These are phyloP conservation scores for Elaeis guineensis DNA, from an alignment of 176 grass and related monocot species.

Conservation along the genomic window DNA sequence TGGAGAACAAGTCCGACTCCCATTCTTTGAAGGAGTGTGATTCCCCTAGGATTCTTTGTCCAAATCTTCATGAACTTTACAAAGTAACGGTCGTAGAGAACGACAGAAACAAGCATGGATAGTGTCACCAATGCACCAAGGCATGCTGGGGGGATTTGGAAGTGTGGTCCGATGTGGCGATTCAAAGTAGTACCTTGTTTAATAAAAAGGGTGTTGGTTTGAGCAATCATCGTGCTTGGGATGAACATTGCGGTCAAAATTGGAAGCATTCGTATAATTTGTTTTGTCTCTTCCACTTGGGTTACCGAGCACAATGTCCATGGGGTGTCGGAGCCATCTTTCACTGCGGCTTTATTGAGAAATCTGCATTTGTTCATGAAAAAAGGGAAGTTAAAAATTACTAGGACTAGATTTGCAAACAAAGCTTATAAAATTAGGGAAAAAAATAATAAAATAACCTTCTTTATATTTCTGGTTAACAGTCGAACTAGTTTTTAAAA, in stretches of 20 bases:
- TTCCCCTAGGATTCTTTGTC: conserved; percentile 74
- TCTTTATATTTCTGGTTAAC: no score
- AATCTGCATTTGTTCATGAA: conserved; percentile 26
- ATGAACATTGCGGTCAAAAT: conserved; percentile 50
- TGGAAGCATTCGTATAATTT: conserved; percentile 49
- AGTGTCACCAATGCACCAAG: conserved; percentile 46
- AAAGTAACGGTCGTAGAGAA: conserved; percentile 50
- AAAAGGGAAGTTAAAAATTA: background rate
- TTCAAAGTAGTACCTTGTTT: conserved; percentile 64
- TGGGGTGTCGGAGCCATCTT: background rate
- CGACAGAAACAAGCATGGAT: conserved; percentile 53
- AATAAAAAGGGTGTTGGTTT: conserved; percentile 63
- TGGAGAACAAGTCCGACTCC: conserved; percentile 55
- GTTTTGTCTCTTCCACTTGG: conserved; percentile 74
- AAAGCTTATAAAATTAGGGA: no score
- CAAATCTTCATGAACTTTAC: conserved; percentile 27
- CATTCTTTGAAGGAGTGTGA: conserved; percentile 72
- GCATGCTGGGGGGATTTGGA: conserved; percentile 55
- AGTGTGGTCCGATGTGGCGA: conserved; percentile 35
- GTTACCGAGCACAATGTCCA: conserved; percentile 49
- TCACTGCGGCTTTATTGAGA: conserved; percentile 60
- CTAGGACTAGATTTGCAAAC: no score
- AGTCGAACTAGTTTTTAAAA: no score
- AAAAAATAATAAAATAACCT: no score
- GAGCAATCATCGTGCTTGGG: conserved; percentile 59